Conservation (phyloP, 768 basidiomycete species). For the Fomitopsis pulvina region DNA sequence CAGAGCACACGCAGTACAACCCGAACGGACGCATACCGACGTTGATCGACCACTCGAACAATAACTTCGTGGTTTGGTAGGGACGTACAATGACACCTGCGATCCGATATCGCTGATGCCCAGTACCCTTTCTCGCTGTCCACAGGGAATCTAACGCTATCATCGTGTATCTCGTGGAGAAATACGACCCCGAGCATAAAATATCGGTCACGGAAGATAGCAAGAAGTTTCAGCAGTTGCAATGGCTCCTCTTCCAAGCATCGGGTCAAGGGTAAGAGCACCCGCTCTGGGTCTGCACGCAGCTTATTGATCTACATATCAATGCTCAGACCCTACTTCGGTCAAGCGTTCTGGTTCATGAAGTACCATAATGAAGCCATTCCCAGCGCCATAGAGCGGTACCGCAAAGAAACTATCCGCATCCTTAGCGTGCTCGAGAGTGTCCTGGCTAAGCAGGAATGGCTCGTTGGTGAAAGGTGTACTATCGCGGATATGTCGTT, state of each 20-base stretch:
- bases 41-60: too few relatives aligned
- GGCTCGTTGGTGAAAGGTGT: too few relatives aligned
- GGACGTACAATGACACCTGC: not conserved
- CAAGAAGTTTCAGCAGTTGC: slow-evolving; percentile 16
- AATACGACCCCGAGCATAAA: slow-evolving; percentile 33
- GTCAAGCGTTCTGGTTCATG: slow-evolving; percentile 12
- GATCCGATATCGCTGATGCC: not conserved
- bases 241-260: slow-evolving; percentile 33
- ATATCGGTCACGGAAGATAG: slow-evolving; percentile 1
- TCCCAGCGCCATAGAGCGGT: slow-evolving; percentile 15
- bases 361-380: slow-evolving; percentile 8
- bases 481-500: too few relatives aligned
- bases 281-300: not conserved
- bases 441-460: slow-evolving; percentile 15
- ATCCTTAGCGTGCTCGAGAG: slow-evolving; percentile 18
- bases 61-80: slow-evolving; percentile 46
- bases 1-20: slow-evolving; percentile 66
- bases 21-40: too few relatives aligned
- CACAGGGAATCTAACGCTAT: slow-evolving; percentile 29
- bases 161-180: slow-evolving; percentile 30
- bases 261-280: slow-evolving; percentile 12
- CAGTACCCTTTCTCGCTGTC: not conserved
- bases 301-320: not conserved
- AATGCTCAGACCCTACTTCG: slow-evolving; percentile 12
- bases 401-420: slow-evolving; percentile 17